A percentile compares a stretch with the other conserved stretches of the same genome.
Evolutionary conservation across 257 asterid species (phyloP).

Genomic region (Petunia axillaris): DNA sequence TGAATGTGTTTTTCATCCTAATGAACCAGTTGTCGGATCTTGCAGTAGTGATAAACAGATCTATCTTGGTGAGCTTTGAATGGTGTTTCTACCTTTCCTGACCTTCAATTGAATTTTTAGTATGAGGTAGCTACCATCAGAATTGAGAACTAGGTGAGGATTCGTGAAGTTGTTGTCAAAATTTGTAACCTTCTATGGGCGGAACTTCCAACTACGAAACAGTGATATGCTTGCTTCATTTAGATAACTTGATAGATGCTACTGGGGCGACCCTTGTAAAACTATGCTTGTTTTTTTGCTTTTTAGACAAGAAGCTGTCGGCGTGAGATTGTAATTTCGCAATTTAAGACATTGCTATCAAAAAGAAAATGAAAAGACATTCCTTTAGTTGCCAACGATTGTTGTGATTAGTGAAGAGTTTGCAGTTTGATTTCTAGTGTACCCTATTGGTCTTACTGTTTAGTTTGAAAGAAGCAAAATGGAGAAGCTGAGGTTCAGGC

Average conservation of each 20-base stretch:
- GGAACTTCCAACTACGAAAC: background rate
- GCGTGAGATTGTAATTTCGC: background rate
- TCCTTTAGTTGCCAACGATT: background rate
- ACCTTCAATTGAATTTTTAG: constrained; percentile 10
- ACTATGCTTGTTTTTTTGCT: background rate
- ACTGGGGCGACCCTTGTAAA: background rate
- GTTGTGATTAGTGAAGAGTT: background rate
- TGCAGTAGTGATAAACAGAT: constrained; percentile 98
- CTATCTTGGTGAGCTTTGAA: constrained; percentile 86
- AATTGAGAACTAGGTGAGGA: constrained; percentile 1
- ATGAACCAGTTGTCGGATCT: constrained; percentile 82
- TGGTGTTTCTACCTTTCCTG: constrained; percentile 1
- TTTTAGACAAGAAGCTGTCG: constrained; percentile 15
- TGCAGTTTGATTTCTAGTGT: background rate
- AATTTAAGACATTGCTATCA: background rate
- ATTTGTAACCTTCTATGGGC: background rate
- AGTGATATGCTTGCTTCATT: background rate
- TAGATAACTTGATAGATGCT: constrained; percentile 1
- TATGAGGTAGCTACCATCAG: background rate
- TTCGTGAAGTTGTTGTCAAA: background rate
- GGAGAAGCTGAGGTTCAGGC: background rate
- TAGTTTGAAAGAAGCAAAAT: constrained; percentile 9
- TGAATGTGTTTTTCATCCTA: constrained; percentile 87
- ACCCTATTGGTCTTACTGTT: background rate
- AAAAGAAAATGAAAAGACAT: background rate